Base-by-base conservation (phyloP, 169 alveolate species). In the Perkinsus chesapeaki region DNA sequence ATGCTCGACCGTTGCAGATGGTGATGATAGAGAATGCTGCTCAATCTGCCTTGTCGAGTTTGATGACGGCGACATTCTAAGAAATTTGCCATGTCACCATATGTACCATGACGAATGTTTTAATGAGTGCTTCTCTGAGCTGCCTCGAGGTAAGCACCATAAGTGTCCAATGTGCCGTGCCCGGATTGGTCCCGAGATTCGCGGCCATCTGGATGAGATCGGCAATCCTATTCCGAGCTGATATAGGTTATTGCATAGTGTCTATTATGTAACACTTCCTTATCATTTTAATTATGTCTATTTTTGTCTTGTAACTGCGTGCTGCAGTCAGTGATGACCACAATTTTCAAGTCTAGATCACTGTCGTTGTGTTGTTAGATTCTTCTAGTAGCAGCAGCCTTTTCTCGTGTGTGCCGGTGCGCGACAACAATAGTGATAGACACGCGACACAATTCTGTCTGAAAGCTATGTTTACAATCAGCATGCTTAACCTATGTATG, bases 141-240 rank as follows among this genome's bases (percentile, higher is more conserved):
- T 60, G 82, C 82, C 82, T 60, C 82, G 82, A 60, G 82, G 82
- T 60, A 60, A 60, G 82, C 82, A 60, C 82, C 82, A 60, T 16
- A 60, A 60, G 31, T 60, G 82, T 23, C 82, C 82, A 5, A 60
- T 60, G 82, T 60, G 82, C 31, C 82, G 82, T 60, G 82, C 82
- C 31, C 82, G 82, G 31, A 60, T 60, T 60, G 82, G 82, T 60
- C 82, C 82, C 1, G 82, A 60, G 82, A 60, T 60, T 60, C 82
- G 82, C 27, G 82, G 23, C 82, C 82, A 60, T 16, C 23, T 60
- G 82, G 31, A 60, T 16, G 82, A 60, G 31, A 60, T 60, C 27
- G 82, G 82, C 36, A 23, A 60, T 60, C 36, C 31, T 27, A 60
- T 60, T 60, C 82, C 82, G 37, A 16, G 37, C 31, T 12, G 82